Conservation (phyloP, 352 stramenopile species). For the Phytophthora chlamydospora region DNA sequence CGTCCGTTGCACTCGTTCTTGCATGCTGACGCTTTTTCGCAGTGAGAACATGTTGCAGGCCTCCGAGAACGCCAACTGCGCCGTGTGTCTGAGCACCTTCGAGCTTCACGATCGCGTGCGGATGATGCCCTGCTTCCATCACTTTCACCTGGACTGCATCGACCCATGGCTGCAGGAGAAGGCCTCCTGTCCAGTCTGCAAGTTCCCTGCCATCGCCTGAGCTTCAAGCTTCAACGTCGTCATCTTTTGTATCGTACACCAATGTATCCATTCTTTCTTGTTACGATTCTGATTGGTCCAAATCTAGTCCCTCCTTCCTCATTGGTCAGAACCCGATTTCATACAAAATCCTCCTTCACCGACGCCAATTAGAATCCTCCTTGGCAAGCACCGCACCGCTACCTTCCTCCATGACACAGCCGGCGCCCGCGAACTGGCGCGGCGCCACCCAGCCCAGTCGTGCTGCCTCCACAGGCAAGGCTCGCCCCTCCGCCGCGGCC, state of each 20-base stretch:
- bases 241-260: constrained; percentile 22
- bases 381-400: neutral
- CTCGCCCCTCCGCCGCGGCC: constrained; percentile 9
- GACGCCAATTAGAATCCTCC: neutral
- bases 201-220: constrained; percentile 71
- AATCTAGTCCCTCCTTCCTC: neutral
- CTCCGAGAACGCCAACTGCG: constrained; percentile 58
- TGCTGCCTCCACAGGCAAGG: constrained; percentile 16
- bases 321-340: constrained; percentile 9
- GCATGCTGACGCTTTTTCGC: constrained; percentile 10
- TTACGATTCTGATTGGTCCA: constrained; percentile 16
- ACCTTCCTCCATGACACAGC: constrained; percentile 33
- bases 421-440: constrained; percentile 44
- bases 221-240: neutral
- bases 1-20: neutral
- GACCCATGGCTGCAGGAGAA: constrained; percentile 79
- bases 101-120: constrained; percentile 47
- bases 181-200: constrained; percentile 79
- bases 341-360: constrained; percentile 14
- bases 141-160: constrained; percentile 79
- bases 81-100: constrained; percentile 71
- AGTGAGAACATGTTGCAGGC: constrained; percentile 69
- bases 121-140: constrained; percentile 83
- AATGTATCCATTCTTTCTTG: constrained; percentile 17
- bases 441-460: constrained; percentile 25